phyloP scores from a whole-genome alignment of 208 protist species.

The Leishmania aethiopica region DNA sequence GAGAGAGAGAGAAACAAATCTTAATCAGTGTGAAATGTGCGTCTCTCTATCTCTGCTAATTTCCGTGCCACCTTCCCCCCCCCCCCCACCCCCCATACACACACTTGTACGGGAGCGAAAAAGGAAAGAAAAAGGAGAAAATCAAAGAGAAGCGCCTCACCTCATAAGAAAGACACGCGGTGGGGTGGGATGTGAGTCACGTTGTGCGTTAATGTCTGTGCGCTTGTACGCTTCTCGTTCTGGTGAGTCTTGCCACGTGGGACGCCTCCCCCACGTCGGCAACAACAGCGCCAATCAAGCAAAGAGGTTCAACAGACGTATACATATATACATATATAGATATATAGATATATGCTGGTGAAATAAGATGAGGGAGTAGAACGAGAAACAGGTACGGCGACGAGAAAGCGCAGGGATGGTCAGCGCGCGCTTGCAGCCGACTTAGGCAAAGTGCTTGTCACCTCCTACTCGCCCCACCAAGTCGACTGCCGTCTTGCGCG shows the following conservation, averaged over 20 bases:
- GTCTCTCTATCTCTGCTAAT: neutral
- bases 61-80: neutral
- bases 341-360: neutral
- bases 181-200: neutral
- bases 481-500: neutral
- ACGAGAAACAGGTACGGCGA: neutral
- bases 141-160: neutral
- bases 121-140: conserved; percentile 7
- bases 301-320: neutral
- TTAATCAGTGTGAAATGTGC: neutral
- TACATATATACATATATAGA: neutral
- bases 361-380: neutral
- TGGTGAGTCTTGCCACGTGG: neutral
- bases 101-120: neutral
- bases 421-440: neutral
- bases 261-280: neutral
- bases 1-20: neutral
- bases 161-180: neutral
- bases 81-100: neutral
- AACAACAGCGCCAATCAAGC: neutral
- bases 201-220: neutral
- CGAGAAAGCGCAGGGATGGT: neutral
- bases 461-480: neutral
- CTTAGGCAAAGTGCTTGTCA: neutral
- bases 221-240: neutral